phyloP scores from a whole-genome alignment of 768 basidiomycete genomes.

The Infundibulicybe gibba region DNA sequence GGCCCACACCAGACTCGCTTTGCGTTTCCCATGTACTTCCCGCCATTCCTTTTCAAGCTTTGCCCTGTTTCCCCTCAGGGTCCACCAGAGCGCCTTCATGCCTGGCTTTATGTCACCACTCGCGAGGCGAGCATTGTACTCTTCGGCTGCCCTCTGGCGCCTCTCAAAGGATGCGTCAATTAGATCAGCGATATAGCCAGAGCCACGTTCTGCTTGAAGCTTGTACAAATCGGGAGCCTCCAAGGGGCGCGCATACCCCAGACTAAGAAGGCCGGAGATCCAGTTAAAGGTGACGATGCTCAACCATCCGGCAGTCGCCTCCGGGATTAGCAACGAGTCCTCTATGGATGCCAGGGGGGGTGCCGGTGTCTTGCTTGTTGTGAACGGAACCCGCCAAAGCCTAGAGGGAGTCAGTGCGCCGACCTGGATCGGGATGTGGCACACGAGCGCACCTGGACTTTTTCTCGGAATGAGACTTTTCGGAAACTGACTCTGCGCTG shows the following conservation, averaged over 20 bases:
- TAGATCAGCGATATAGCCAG: conserved; percentile 55
- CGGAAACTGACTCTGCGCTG: too few species aligned
- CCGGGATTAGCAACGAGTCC: conserved; percentile 61
- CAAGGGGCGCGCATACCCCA: conserved; percentile 80
- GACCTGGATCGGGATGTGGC: too few species aligned
- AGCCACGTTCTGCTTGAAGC: conserved; percentile 59
- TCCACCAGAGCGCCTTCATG: conserved; percentile 56
- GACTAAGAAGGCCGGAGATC: conserved; percentile 65
- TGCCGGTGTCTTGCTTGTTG: conserved; percentile 31
- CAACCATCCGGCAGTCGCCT: conserved; percentile 58
- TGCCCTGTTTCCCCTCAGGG: conserved; percentile 45
- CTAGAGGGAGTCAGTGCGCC: conserved; percentile 7
- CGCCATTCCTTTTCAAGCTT: conserved; percentile 64
- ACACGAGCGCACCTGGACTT: neutral
- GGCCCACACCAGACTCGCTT: conserved; percentile 61
- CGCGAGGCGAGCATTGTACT: conserved; percentile 69
- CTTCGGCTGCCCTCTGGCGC: conserved; percentile 50
- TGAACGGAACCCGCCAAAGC: conserved; percentile 34
- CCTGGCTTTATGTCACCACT: conserved; percentile 61
- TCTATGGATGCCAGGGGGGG: conserved; percentile 52
- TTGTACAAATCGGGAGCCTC: conserved; percentile 81
- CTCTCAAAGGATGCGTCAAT: conserved; percentile 65
- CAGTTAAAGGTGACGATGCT: conserved; percentile 66
- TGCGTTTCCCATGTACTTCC: conserved; percentile 56
- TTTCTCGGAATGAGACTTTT: too few species aligned